Evolutionary conservation across 441 rosid genomes (phyloP), one percentile per base, ranked within the genome.

Genomic region (Erysimum cheiri): DNA sequence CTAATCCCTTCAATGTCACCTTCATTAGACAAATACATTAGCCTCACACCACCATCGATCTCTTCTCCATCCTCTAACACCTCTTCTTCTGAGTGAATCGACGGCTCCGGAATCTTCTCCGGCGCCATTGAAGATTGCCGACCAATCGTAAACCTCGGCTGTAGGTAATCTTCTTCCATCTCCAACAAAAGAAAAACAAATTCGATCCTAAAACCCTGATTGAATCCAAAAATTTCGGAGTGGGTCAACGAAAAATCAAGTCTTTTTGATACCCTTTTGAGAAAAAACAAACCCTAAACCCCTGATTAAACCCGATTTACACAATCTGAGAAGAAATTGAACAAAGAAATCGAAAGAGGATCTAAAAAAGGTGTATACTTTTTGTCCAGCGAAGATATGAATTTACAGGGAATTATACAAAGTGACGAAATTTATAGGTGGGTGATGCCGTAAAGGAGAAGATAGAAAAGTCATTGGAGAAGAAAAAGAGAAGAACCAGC

Each of bases 41-140:
- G 72, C 65, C 87, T 80, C 60, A 94, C 81, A 59, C 89, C 88
- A 3, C 80, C 85, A 3, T 72, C 76, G 26, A 87, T 82, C 49
- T 72, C 88, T 8, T 73, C 84, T 19, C 75, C 73, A 0, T 78
- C 88, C 3, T 80, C 88, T 64, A 56, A 53, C 6, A 81, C 80
- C 22, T 56, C 67, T 39, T 78, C 87, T 15, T 82, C 88, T 36
- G 43, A 33, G 50, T 66, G 77, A 64, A 77, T 11, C 31, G 83
- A 92, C 69, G 91, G 91, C 28, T 82, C 87, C 39, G 15, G 32
- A 35, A 26, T 59, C 68, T 75, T 55, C 12, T 87, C 96, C 67
- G 96, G 98, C 44, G 98, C 95, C 77, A 85, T 53, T 13, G 98
- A 93, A 15, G 97, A 89, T 57, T 89, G 96, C 57, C 79, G 79